Evolutionary conservation across 2,329 filamentous ascomycete species (phyloP).

Genomic region (Cercospora sp.): DNA sequence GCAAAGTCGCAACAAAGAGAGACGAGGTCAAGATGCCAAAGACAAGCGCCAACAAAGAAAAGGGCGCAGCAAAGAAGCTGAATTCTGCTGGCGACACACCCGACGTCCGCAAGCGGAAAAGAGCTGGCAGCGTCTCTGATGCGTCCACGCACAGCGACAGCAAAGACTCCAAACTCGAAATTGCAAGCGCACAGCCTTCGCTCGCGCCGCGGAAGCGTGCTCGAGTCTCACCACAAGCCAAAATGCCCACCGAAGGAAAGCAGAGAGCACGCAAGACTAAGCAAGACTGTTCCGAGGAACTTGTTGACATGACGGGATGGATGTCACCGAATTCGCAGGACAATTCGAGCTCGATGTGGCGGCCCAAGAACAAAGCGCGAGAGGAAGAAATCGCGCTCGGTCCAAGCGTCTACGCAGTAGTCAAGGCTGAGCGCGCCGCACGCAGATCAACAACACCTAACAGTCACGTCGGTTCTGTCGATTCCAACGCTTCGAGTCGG

Average conservation of each 20-base stretch:
- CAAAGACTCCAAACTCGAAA: not conserved
- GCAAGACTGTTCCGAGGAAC: not conserved
- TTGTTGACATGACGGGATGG: not conserved
- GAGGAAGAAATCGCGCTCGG: not conserved
- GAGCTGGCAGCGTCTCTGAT: not conserved
- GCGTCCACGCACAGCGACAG: not conserved
- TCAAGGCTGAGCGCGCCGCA: not conserved
- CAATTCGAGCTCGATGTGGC: constrained; percentile 2
- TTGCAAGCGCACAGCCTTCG: not conserved
- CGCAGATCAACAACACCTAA: not conserved
- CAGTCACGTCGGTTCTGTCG: not conserved
- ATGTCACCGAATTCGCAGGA: not conserved
- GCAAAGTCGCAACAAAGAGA: not conserved
- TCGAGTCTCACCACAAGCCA: not conserved
- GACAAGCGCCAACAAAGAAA: not conserved
- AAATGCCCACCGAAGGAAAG: not conserved
- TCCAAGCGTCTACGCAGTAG: not conserved
- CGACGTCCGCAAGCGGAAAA: not conserved
- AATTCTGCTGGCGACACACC: not conserved
- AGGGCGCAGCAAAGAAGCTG: not conserved
- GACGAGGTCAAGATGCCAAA: not conserved
- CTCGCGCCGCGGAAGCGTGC: not conserved
- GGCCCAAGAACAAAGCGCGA: constrained; percentile 1
- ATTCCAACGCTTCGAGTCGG: not conserved
- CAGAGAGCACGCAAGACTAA: not conserved